These are phyloP conservation scores for Paraglomus brasilianum DNA, from an alignment of 192 early-diverging fungal genomes.

Conservation along the genomic window DNA sequence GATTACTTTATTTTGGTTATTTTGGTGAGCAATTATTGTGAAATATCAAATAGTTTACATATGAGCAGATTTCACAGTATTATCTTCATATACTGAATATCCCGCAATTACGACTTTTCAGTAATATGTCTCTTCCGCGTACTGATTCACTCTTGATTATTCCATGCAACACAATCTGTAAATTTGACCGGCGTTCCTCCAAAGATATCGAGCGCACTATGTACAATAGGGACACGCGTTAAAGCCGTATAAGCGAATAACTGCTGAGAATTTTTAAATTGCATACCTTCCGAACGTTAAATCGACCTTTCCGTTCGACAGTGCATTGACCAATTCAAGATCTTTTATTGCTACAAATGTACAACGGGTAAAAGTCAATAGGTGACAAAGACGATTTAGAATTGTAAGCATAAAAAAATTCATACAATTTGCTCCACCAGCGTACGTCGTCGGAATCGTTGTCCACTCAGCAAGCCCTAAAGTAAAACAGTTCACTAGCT, in stretches of 20 bases:
- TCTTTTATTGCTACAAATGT: constrained; percentile 56
- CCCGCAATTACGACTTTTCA: no score
- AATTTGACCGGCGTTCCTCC: constrained; percentile 84
- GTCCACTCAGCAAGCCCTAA: constrained; percentile 78
- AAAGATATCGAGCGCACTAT: constrained; percentile 95
- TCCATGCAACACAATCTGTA: constrained; percentile 77
- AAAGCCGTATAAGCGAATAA: background rate
- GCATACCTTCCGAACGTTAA: constrained; percentile 86
- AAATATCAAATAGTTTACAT: no score
- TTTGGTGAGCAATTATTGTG: no score
- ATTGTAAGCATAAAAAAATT: background rate
- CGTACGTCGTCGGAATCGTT: constrained; percentile 90
- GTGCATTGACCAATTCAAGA: constrained; percentile 69
- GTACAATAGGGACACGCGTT: background rate
- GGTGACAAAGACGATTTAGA: background rate
- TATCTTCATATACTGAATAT: no score
- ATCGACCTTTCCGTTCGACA: constrained; percentile 85
- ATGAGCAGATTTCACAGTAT: no score
- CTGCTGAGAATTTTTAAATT: background rate
- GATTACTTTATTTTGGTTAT: no score
- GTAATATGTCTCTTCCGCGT: no score
- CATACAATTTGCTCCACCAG: constrained; percentile 80
- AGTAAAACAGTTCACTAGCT: background rate
- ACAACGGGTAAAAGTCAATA: background rate
- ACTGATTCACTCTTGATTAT: constrained; percentile 33